A percentile compares a stretch with the other conserved stretches of the same genome.
Evolutionary conservation across 2,329 filamentous ascomycete genomes (phyloP).

Genomic region (Pestalotiopsis sp.): DNA sequence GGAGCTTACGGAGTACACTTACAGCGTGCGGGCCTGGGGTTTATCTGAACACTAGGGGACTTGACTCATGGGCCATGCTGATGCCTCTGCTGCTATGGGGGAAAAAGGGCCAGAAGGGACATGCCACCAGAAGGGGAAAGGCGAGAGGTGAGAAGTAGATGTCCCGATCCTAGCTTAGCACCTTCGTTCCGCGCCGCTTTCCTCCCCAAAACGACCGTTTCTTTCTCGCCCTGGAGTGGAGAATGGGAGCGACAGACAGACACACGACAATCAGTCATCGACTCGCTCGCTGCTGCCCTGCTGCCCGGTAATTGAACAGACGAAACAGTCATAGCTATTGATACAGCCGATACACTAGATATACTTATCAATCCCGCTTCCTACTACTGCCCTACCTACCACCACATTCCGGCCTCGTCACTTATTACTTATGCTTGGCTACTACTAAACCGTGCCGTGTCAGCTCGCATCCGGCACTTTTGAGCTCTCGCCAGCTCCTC

Average conservation of each 20-base stretch:
- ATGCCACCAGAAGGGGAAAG: not conserved
- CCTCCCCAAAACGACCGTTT: not conserved
- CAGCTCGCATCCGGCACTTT: not conserved
- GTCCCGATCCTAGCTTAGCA: not conserved
- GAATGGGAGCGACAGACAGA: not conserved
- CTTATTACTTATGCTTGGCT: not conserved
- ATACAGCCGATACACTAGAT: not conserved
- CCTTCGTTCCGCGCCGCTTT: not conserved
- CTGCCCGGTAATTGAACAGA: not conserved
- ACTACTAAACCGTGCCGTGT: not conserved
- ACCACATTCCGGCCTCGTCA: not conserved
- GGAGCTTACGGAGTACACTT: too few relatives aligned
- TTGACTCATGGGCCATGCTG: not conserved
- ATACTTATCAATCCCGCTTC: not conserved
- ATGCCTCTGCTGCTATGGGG: not conserved
- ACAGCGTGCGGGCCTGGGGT: not conserved
- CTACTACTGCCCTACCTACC: not conserved
- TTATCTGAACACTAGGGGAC: not conserved
- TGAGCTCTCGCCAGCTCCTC: not conserved
- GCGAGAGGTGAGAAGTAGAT: not conserved
- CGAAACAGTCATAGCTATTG: conserved; percentile 3
- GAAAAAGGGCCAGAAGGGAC: not conserved
- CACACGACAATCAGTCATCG: conserved; percentile 4
- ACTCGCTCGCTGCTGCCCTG: not conserved
- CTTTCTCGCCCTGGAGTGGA: not conserved